Conservation (phyloP, 228 moss, liverwort and hornwort genomes). For the Sphagnum fallax region DNA sequence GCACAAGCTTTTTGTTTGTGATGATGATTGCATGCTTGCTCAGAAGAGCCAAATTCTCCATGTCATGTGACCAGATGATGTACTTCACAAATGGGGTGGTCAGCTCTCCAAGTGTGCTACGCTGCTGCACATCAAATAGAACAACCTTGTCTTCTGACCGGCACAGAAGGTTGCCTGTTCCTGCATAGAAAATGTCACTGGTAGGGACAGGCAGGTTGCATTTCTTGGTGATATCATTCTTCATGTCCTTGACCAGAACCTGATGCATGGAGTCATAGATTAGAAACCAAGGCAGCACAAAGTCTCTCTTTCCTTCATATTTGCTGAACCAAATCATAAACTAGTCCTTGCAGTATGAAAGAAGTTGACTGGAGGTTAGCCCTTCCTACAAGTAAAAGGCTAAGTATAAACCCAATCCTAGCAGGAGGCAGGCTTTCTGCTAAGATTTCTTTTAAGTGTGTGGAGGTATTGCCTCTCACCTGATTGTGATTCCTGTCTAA, state of each 20-base stretch:
- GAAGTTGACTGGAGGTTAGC: too few relatives aligned
- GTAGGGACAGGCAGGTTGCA: constrained; percentile 70
- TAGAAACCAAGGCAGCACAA: too few relatives aligned
- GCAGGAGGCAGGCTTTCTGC: too few relatives aligned
- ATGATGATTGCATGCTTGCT: constrained; percentile 97
- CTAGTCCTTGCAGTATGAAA: too few relatives aligned
- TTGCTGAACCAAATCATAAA: too few relatives aligned
- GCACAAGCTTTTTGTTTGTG: constrained; percentile 88
- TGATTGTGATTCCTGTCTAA: constrained; percentile 86
- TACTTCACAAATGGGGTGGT: constrained; percentile 91
- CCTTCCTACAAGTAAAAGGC: too few relatives aligned
- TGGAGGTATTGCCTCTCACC: constrained; percentile 9
- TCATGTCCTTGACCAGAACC: constrained; percentile 86
- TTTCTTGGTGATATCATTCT: constrained; percentile 96
- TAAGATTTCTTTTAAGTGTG: too few relatives aligned
- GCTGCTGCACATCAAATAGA: constrained; percentile 92
- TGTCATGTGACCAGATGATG: constrained; percentile 91
- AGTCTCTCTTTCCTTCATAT: too few relatives aligned
- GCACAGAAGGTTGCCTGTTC: constrained; percentile 90
- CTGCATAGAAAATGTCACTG: constrained; percentile 85
- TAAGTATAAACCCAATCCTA: too few relatives aligned
- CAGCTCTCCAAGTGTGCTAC: constrained; percentile 81
- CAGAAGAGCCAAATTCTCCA: constrained; percentile 88
- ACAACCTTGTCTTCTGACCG: constrained; percentile 93
- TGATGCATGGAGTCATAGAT: constrained; percentile 16